Base-by-base conservation (phyloP, 129 eudicot genomes). In the Smallanthus sonchifolius region DNA sequence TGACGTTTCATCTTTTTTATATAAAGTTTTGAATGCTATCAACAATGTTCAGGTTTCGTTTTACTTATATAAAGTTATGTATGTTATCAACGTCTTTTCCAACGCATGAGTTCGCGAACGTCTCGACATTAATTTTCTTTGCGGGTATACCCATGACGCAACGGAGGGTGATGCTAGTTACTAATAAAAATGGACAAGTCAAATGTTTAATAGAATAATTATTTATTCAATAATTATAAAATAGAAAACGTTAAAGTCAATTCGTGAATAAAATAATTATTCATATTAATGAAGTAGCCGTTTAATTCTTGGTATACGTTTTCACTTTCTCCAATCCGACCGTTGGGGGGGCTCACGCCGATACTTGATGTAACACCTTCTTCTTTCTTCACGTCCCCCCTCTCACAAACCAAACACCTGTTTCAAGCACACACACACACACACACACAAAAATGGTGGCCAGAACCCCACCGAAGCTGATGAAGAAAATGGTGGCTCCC, bases 381-480 rank as follows among this genome's bases (percentile, higher is more conserved):
- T 34, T 43, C 47, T 30, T 44, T 19, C 24, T 54, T 17, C n/a
- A n/a, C n/a, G n/a, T n/a, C n/a, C n/a, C n/a, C n/a, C n/a, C n/a
- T n/a, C 32, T 7, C 1, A 42, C 15, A 42, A 34, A 42, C 9
- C 64, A 15, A 10, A 64, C 74, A 40, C 74, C 77, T 68, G 73
- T 68, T 68, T 45, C 73, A 68, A 59, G 24, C 51, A 77, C 45
- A 59, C 34, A 75, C 79, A 49, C 79, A 65, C 6, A 65, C 15
- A 75, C 65, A 63, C 48, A 42, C 34, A 56, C 62, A 6, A 69
- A 61, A 78, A 94, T 94, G 98, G 97, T 90, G 32, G 98, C 98
- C 67, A 88, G 92, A 90, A 90, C 82, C 84, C 97, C 98, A 86
- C 91, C 87, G 45, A 94, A 90, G 80, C 83, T 55, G 16, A 90